Evolutionary conservation across 2,329 filamentous ascomycete genomes (phyloP).

Genomic region (Diplodia scrobiculata): DNA sequence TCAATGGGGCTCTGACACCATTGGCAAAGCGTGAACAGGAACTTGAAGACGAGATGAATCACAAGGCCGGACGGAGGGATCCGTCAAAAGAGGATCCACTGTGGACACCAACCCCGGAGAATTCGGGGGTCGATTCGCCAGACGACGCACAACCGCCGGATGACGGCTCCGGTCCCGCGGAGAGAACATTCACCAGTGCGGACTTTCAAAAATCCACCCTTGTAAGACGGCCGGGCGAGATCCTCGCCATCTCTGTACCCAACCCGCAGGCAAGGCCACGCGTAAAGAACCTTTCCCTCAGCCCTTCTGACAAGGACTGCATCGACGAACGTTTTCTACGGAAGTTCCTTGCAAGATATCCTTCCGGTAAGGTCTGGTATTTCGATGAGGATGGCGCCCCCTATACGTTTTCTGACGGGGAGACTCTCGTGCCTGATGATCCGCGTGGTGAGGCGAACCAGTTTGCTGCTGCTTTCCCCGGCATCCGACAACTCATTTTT

Average conservation of each 20-base stretch:
- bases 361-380: slow-evolving; percentile 32
- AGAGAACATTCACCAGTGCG: slow-evolving; percentile 19
- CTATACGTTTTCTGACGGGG: slow-evolving; percentile 26
- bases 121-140: not conserved
- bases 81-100: not conserved
- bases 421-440: slow-evolving; percentile 28
- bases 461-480: slow-evolving; percentile 28
- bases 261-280: not conserved
- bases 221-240: slow-evolving; percentile 21
- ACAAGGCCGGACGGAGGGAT: slow-evolving; percentile 8
- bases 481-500: slow-evolving; percentile 31
- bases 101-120: not conserved
- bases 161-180: slow-evolving; percentile 15
- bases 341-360: slow-evolving; percentile 31
- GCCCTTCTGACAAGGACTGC: slow-evolving; percentile 23
- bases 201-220: slow-evolving; percentile 20
- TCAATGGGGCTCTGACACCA: slow-evolving; percentile 31
- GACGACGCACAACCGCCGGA: not conserved
- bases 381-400: slow-evolving; percentile 10
- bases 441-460: slow-evolving; percentile 29
- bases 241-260: slow-evolving; percentile 5
- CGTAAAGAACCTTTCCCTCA: slow-evolving; percentile 11
- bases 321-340: slow-evolving; percentile 33
- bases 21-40: slow-evolving; percentile 31
- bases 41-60: slow-evolving; percentile 29